phyloP scores from a whole-genome alignment of 2,329 filamentous ascomycete genomes.

The Exophiala oligosperma region DNA sequence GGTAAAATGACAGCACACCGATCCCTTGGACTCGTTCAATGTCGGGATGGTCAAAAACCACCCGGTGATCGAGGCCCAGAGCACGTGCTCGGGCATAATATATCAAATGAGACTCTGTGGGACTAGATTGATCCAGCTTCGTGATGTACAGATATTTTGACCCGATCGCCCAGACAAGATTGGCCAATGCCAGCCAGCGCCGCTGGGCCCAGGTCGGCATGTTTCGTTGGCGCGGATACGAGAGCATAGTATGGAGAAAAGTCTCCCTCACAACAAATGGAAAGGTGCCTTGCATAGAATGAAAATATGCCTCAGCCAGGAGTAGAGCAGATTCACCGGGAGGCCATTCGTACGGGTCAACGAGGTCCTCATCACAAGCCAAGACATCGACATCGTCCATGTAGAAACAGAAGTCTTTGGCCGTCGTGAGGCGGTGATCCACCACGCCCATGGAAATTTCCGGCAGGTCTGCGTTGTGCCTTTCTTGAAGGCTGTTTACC shows the following conservation, averaged over 20 bases:
- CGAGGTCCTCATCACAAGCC: slow-evolving; percentile 23
- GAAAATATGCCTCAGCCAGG: slow-evolving; percentile 24
- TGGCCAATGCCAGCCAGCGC: slow-evolving; percentile 22
- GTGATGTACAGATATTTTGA: slow-evolving; percentile 19
- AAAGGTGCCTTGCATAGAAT: slow-evolving; percentile 20
- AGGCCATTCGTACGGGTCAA: slow-evolving; percentile 20
- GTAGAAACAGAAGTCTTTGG: slow-evolving; percentile 19
- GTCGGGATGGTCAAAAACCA: slow-evolving; percentile 29
- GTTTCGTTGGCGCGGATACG: neutral
- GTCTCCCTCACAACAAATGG: slow-evolving; percentile 17
- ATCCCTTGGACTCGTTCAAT: slow-evolving; percentile 30
- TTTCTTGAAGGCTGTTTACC: slow-evolving; percentile 2
- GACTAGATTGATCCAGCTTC: slow-evolving; percentile 5
- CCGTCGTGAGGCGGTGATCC: slow-evolving; percentile 5
- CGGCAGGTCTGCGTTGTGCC: neutral
- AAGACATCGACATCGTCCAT: slow-evolving; percentile 25
- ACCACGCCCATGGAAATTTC: slow-evolving; percentile 5
- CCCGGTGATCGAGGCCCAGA: slow-evolving; percentile 27
- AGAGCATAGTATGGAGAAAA: slow-evolving; percentile 14
- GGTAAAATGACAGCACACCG: slow-evolving; percentile 24
- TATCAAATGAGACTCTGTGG: slow-evolving; percentile 24
- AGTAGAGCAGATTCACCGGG: slow-evolving; percentile 5
- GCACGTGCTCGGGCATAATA: slow-evolving; percentile 31
- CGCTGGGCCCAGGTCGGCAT: slow-evolving; percentile 18
- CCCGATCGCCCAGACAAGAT: slow-evolving; percentile 23